Evolutionary conservation across 176 grass and related monocot species (phyloP).

Genomic region (Carex pumila): DNA sequence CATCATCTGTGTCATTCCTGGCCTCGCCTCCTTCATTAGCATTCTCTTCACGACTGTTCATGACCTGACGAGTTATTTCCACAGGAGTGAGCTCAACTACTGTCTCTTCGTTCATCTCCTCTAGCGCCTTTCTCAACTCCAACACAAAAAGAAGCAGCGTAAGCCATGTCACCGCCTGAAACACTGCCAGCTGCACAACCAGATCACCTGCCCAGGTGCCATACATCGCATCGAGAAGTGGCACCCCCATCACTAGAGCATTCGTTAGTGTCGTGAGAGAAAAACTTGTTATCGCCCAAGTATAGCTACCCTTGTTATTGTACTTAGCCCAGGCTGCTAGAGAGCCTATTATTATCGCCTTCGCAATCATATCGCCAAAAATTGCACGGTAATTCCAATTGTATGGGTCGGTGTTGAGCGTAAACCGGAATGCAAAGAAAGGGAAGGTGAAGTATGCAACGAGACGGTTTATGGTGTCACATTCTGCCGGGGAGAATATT

Average conservation of each 20-base stretch:
- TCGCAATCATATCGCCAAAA: conserved; percentile 45
- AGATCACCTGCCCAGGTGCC: conserved; percentile 35
- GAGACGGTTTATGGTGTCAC: conserved; percentile 41
- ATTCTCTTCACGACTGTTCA: not conserved
- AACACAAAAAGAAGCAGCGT: conserved; percentile 13
- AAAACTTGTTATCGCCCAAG: conserved; percentile 23
- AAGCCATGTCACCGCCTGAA: conserved; percentile 10
- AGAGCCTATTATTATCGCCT: conserved; percentile 17
- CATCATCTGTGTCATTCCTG: not conserved
- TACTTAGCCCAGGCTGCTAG: conserved; percentile 17
- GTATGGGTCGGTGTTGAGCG: conserved; percentile 40
- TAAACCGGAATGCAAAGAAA: conserved; percentile 67
- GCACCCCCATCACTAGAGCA: not conserved
- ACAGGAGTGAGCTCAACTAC: not conserved
- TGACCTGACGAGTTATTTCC: no score
- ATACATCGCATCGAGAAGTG: conserved; percentile 22
- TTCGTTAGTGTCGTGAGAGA: conserved; percentile 2
- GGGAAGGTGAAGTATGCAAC: conserved; percentile 53
- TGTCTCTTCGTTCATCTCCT: no score
- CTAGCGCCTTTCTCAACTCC: conserved; percentile 15
- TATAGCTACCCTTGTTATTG: conserved; percentile 1
- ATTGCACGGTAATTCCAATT: conserved; percentile 46
- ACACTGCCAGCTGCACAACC: conserved; percentile 26
- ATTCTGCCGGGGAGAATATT: conserved; percentile 53
- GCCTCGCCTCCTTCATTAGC: not conserved